Percentiles rank a stretch among this genome's conserved stretches.
These are phyloP conservation scores for Calonectria henricotiae DNA, from an alignment of 2,329 filamentous ascomycete genomes.

Conservation along the genomic window DNA sequence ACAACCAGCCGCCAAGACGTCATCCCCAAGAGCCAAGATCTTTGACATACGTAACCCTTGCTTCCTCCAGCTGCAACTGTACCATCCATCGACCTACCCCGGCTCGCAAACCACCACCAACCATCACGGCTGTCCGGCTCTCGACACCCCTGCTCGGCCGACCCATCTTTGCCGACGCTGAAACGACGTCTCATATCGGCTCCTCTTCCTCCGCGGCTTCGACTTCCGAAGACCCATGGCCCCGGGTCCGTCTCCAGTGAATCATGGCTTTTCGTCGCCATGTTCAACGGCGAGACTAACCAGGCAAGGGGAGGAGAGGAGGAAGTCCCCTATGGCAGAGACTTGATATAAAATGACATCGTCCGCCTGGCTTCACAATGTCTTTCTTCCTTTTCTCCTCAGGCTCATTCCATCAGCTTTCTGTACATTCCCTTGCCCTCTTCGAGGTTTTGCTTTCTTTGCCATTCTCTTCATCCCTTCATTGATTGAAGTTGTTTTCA, in stretches of 20 bases:
- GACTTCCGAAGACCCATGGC: constrained; percentile 38
- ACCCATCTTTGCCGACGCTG: constrained; percentile 38
- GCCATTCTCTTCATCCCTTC: constrained; percentile 50
- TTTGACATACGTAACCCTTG: constrained; percentile 29
- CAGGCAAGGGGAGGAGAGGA: background rate
- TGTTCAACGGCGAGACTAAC: background rate
- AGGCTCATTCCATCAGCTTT: constrained; percentile 52
- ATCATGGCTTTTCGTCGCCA: constrained; percentile 30
- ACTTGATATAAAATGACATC: constrained; percentile 42
- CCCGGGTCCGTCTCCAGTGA: constrained; percentile 39
- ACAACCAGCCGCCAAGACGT: constrained; percentile 3
- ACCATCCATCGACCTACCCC: constrained; percentile 17
- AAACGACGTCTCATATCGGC: constrained; percentile 43
- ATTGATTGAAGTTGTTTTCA: constrained; percentile 55
- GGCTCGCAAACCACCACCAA: constrained; percentile 7
- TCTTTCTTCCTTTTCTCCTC: constrained; percentile 31
- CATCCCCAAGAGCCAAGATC: background rate
- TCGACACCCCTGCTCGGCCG: constrained; percentile 15
- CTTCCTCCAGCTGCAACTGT: constrained; percentile 14
- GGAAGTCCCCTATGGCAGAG: background rate
- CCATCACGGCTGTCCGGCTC: constrained; percentile 14
- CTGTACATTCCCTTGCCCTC: constrained; percentile 50
- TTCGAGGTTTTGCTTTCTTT: constrained; percentile 48
- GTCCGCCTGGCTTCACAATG: constrained; percentile 6
- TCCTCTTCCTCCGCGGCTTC: constrained; percentile 44